Evolutionary conservation across 805 yeast species (phyloP), one percentile per base, ranked within the genome.

Genomic region (Saccharomycopsis sp.): DNA sequence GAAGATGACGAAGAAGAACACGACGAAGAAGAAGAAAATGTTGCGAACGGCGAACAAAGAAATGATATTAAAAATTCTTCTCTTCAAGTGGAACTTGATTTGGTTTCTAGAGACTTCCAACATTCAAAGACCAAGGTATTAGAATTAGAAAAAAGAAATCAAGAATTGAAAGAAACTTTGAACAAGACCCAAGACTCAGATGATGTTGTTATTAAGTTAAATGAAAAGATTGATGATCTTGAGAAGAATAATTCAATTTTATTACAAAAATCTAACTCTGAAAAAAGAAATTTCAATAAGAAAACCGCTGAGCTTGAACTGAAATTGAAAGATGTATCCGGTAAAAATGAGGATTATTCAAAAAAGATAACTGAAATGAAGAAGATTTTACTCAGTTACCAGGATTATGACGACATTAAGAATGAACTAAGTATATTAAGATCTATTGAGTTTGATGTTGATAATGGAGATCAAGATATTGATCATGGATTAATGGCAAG

Each of bases 371-470:
- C 65, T 7, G 57, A 59, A 3, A 64, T 84, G 52, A 75, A 74
- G 54, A 63, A 64, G 21, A 72, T 74, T 45, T 57, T 82, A 36
- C 64, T 65, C 2, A 60, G 66, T 26, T 75, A 78, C 41, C 63
- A 71, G 2, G 96, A 88, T 58, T 88, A 89, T 60, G 88, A 84
- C 42, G 88, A 85, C 50, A 59, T 88, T 39, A 87, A 86, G 59
- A 74, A 76, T 40, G 96, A 89, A 56, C 66, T 89, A 52, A 74
- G 72, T 16, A 74, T 87, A 21, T 59, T 88, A 49, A 78, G 82
- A 57, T 79, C 81, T 51, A 80, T 87, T 31, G 86, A 85, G 55
- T 83, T 87, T 62, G 89, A 89, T 52, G 65, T 64, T 26, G 66
- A 63, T 13, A 55, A 54, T 14, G 47, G 44, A 3, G 54, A 34